Conservation (phyloP, 495 filamentous ascomycete species). For the Aspergillus steynii region DNA sequence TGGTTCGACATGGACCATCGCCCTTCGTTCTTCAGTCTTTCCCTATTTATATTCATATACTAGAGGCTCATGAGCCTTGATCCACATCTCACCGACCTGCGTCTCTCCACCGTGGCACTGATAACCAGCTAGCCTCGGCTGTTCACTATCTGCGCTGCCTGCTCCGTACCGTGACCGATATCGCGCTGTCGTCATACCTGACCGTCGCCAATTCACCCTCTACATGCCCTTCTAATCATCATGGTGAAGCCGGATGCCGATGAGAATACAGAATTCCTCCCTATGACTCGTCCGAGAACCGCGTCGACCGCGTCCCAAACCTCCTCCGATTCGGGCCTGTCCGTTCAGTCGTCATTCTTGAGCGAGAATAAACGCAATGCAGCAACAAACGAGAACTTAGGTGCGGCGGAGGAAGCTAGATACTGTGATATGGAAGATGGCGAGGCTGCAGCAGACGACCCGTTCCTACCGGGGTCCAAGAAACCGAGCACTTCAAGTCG, state of each 20-base stretch:
- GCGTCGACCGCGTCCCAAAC: constrained; percentile 30
- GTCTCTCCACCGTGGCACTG: neutral
- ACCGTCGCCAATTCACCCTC: constrained; percentile 1
- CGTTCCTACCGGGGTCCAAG: constrained; percentile 27
- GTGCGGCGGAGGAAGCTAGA: constrained; percentile 15
- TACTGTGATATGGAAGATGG: constrained; percentile 46
- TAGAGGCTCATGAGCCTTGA: neutral
- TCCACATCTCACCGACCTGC: neutral
- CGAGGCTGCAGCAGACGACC: constrained; percentile 27
- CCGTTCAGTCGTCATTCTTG: constrained; percentile 38
- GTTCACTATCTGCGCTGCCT: neutral
- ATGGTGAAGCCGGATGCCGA: constrained; percentile 37
- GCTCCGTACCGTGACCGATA: neutral
- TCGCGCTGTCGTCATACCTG: neutral
- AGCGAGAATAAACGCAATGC: constrained; percentile 28
- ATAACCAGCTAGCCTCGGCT: neutral
- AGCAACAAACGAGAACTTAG: constrained; percentile 8
- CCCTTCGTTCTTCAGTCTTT: neutral
- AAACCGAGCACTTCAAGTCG: constrained; percentile 31
- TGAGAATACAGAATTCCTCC: constrained; percentile 28
- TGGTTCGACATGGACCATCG: neutral
- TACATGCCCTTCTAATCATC: constrained; percentile 13
- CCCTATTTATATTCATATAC: neutral
- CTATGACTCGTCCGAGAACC: constrained; percentile 29
- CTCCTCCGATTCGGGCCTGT: constrained; percentile 42